Percentiles rank a stretch among this genome's conserved stretches.
phyloP scores from a whole-genome alignment of 2,329 filamentous ascomycete genomes.

The Xylariales sp. region DNA sequence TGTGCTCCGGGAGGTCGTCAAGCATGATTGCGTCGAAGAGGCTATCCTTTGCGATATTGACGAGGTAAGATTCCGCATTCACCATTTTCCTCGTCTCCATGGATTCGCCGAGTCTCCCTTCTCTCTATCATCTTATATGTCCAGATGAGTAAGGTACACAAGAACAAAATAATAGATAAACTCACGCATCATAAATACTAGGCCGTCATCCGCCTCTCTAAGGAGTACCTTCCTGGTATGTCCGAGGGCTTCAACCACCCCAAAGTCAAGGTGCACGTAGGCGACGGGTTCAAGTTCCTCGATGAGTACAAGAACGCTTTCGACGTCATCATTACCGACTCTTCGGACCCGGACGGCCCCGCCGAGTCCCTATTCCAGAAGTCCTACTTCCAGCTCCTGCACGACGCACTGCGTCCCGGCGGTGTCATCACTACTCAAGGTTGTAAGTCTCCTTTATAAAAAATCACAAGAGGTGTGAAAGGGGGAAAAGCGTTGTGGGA shows the following conservation, averaged over 20 bases:
- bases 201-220: slow-evolving; percentile 97
- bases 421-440: slow-evolving; percentile 99
- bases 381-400: slow-evolving; percentile 95
- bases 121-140: background rate
- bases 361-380: slow-evolving; percentile 98
- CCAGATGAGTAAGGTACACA: background rate
- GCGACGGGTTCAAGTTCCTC: slow-evolving; percentile 99
- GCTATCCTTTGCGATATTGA: slow-evolving; percentile 98
- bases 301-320: slow-evolving; percentile 96
- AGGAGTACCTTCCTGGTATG: slow-evolving; percentile 97
- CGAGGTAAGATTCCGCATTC: slow-evolving; percentile 66
- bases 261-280: slow-evolving; percentile 91
- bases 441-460: slow-evolving; percentile 87
- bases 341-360: slow-evolving; percentile 95
- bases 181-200: slow-evolving; percentile 45
- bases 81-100: slow-evolving; percentile 57
- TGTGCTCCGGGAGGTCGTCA: slow-evolving; percentile 97
- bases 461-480: slow-evolving; percentile 46
- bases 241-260: slow-evolving; percentile 92
- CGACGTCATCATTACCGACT: slow-evolving; percentile 99
- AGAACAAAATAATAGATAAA: background rate
- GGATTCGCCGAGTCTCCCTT: background rate
- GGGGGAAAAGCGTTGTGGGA: slow-evolving; percentile 38
- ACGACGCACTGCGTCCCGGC: slow-evolving; percentile 89
- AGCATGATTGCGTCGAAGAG: slow-evolving; percentile 97